A percentile compares a stretch with the other conserved stretches of the same genome.
Evolutionary conservation across 192 early-diverging fungal species (phyloP).

Genomic region (Coemansia sp.): DNA sequence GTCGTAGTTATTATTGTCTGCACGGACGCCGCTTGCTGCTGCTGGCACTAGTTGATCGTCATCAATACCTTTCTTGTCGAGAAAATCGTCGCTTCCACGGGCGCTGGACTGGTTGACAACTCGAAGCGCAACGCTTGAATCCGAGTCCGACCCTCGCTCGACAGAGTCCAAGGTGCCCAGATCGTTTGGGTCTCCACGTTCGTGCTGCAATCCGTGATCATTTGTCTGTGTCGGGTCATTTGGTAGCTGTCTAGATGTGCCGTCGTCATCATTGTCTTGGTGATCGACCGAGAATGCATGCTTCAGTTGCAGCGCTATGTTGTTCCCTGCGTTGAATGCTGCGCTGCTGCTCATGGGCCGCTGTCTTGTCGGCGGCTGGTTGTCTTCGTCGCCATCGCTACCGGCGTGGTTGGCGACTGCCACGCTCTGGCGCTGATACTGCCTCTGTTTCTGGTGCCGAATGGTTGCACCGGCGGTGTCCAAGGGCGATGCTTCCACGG

Average conservation of each 20-base stretch:
- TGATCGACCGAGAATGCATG: background rate
- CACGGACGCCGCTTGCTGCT: slow-evolving; percentile 2
- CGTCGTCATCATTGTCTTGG: background rate
- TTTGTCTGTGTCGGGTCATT: background rate
- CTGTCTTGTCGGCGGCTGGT: slow-evolving; percentile 2
- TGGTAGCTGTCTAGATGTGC: background rate
- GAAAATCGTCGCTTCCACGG: slow-evolving; percentile 17
- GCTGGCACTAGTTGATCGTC: slow-evolving; percentile 11
- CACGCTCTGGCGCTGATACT: background rate
- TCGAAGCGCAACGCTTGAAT: slow-evolving; percentile 16
- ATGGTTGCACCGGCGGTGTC: background rate
- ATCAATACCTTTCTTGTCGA: slow-evolving; percentile 5
- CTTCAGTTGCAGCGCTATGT: background rate
- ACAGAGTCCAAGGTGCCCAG: background rate
- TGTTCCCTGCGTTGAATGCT: background rate
- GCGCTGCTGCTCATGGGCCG: slow-evolving; percentile 9
- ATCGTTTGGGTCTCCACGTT: background rate
- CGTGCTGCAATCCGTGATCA: background rate
- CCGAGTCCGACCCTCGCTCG: slow-evolving; percentile 5
- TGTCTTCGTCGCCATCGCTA: slow-evolving; percentile 8
- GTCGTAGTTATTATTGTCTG: background rate
- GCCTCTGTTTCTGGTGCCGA: background rate
- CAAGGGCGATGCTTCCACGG: background rate
- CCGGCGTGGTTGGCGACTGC: background rate
- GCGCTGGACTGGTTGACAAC: slow-evolving; percentile 27